These are phyloP conservation scores for Tripidium arundinaceum DNA, from an alignment of 202 grass and related monocot species.

Conservation along the genomic window DNA sequence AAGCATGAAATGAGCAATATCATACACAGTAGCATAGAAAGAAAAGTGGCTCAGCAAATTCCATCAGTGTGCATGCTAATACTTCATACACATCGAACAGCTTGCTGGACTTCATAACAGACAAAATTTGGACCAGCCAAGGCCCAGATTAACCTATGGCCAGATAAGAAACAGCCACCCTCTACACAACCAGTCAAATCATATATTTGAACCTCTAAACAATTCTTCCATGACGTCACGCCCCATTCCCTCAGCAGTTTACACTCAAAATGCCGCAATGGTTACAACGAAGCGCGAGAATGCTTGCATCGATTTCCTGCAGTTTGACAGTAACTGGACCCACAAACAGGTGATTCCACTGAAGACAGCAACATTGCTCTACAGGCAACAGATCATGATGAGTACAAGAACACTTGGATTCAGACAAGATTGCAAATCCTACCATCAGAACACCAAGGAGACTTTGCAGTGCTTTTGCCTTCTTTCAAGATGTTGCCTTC, in stretches of 20 bases:
- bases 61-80: not conserved
- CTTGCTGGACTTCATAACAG: too few species aligned
- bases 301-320: not conserved
- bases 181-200: not conserved
- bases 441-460: constrained; percentile 9
- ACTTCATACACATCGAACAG: not conserved
- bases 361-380: not conserved
- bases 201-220: not conserved
- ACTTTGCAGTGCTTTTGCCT: not conserved
- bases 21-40: not conserved
- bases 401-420: not conserved
- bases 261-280: constrained; percentile 11
- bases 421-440: constrained; percentile 4
- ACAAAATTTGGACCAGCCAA: constrained; percentile 16
- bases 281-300: not conserved
- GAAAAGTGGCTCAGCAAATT: not conserved
- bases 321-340: not conserved
- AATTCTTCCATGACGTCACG: not conserved
- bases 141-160: not conserved
- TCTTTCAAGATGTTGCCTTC: constrained; percentile 55
- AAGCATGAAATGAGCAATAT: not conserved
- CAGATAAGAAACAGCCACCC: not conserved
- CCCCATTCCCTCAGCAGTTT: not conserved
- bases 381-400: not conserved
- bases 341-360: constrained; percentile 15